phyloP scores from a whole-genome alignment of 371 early-diverging fungal genomes.

The Apophysomyces variabilis region DNA sequence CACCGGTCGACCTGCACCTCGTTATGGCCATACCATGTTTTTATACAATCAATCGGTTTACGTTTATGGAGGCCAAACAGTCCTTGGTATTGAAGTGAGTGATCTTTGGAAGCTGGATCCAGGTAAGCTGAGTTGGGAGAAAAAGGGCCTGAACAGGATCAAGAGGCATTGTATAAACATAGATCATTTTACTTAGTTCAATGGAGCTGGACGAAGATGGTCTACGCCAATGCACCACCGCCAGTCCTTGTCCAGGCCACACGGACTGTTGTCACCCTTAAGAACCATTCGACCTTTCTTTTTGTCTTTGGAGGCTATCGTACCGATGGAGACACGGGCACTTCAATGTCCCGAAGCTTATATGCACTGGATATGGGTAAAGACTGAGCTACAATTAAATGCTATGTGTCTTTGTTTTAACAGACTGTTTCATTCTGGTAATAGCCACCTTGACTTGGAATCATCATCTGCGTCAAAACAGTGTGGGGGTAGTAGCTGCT shows the following conservation, averaged over 20 bases:
- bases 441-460: constrained; percentile 12
- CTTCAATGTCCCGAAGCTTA: not conserved
- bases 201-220: not conserved
- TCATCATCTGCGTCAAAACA: constrained; percentile 11
- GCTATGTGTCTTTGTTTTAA: no score
- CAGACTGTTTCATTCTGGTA: not conserved
- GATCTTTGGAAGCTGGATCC: constrained; percentile 15
- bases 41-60: not conserved
- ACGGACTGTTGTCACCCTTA: not conserved
- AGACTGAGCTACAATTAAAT: no score
- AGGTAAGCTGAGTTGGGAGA: not conserved
- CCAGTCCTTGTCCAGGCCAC: constrained; percentile 1
- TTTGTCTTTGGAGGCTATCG: not conserved
- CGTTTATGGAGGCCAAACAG: constrained; percentile 1
- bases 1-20: not conserved
- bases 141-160: not conserved
- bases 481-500: constrained; percentile 5
- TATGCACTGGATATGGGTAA: constrained; percentile 3
- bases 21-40: constrained; percentile 10
- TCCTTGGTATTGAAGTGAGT: not conserved
- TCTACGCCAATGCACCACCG: not conserved
- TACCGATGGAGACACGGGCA: not conserved
- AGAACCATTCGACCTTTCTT: not conserved
- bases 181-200: not conserved
- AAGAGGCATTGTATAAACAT: no score